Conservation (phyloP, 2,329 filamentous ascomycete genomes). For the Sclerotinia trifoliorum region DNA sequence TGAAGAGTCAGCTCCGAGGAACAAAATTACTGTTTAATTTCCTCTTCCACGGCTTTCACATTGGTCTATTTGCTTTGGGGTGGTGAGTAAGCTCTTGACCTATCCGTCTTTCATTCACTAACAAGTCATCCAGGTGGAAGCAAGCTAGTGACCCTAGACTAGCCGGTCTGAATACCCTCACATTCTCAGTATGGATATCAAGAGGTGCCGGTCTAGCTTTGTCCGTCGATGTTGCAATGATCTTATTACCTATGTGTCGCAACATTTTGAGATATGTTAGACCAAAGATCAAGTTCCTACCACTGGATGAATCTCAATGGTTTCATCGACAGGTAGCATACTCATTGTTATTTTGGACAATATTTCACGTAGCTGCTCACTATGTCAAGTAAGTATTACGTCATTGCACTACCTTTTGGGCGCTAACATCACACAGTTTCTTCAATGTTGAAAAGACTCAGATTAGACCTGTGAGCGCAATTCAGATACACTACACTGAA, state of each 20-base stretch:
- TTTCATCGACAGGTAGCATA: conserved; percentile 96
- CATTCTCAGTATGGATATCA: conserved; percentile 93
- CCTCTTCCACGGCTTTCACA: conserved; percentile 77
- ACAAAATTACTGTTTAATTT: conserved; percentile 76
- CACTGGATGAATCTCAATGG: conserved; percentile 95
- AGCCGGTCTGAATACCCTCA: conserved; percentile 74
- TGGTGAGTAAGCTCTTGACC: conserved; percentile 59
- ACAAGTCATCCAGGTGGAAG: conserved; percentile 62
- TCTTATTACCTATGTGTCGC: conserved; percentile 91
- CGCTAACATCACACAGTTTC: conserved; percentile 59
- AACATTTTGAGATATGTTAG: conserved; percentile 82
- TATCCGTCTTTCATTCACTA: background rate
- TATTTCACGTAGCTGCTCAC: conserved; percentile 74
- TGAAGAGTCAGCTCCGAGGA: conserved; percentile 65
- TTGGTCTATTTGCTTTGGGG: conserved; percentile 76
- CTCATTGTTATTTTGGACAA: conserved; percentile 77
- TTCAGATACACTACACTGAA: conserved; percentile 89
- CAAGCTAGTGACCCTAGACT: conserved; percentile 69
- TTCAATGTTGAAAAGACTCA: conserved; percentile 89
- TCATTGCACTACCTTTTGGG: background rate
- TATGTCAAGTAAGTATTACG: conserved; percentile 80
- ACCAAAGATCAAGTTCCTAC: conserved; percentile 83
- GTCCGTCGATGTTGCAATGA: conserved; percentile 79
- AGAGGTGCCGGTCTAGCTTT: conserved; percentile 87
- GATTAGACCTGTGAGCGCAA: conserved; percentile 73